Evolutionary conservation across 768 basidiomycete species (phyloP).

Genomic region (Dendrothele bispora): DNA sequence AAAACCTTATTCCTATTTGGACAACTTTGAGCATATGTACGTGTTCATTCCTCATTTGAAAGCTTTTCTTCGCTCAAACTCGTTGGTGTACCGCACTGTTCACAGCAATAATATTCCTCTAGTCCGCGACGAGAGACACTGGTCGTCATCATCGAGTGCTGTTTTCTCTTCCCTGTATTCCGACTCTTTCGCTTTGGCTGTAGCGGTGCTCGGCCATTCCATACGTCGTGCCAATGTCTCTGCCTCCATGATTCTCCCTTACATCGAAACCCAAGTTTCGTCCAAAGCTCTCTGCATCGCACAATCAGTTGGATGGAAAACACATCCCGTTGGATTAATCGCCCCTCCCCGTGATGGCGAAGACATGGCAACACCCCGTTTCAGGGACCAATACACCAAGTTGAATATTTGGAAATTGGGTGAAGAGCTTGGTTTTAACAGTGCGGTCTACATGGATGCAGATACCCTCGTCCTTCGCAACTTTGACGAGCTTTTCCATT

Average conservation of each 20-base stretch:
- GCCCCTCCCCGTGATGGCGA: constrained; percentile 29
- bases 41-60: no score
- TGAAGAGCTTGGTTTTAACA: constrained; percentile 25
- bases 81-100: no score
- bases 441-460: constrained; percentile 32
- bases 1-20: no score
- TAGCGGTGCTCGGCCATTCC: constrained; percentile 28
- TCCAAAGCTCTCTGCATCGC: constrained; percentile 28
- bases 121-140: no score
- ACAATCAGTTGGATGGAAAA: constrained; percentile 27
- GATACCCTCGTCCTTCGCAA: constrained; percentile 32
- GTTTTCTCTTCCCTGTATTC: constrained; percentile 28
- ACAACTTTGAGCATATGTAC: no score
- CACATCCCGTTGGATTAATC: constrained; percentile 25
- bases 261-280: constrained; percentile 30
- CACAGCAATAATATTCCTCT: no score
- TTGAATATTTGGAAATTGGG: constrained; percentile 32
- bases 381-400: constrained; percentile 36
- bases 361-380: constrained; percentile 25
- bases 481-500: constrained; percentile 33
- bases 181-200: constrained; percentile 26
- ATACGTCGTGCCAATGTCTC: constrained; percentile 20
- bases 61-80: no score
- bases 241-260: constrained; percentile 23
- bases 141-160: no score